Conservation (phyloP, 2,329 filamentous ascomycete genomes). For the Sporothrix brunneoviolacea region DNA sequence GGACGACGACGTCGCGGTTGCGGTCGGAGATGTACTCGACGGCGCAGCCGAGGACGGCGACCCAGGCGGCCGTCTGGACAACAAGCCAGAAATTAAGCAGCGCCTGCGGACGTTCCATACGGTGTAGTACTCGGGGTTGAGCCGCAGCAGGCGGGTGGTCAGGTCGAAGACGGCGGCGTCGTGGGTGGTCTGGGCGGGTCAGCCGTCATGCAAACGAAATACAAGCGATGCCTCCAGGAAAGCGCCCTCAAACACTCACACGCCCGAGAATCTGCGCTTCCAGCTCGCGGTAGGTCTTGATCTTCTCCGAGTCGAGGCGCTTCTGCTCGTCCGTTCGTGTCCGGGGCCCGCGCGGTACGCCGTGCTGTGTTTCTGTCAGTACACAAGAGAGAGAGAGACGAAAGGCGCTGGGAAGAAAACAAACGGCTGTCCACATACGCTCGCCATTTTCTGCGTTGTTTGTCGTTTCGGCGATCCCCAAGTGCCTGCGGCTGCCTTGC, state of each 20-base stretch:
- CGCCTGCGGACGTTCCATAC: slow-evolving; percentile 83
- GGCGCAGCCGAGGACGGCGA: slow-evolving; percentile 49
- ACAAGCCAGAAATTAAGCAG: slow-evolving; percentile 54
- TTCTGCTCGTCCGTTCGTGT: slow-evolving; percentile 62
- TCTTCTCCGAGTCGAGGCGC: slow-evolving; percentile 66
- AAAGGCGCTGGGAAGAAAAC: no score
- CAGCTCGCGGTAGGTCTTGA: slow-evolving; percentile 66
- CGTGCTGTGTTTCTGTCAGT: slow-evolving; percentile 57
- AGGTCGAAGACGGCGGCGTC: slow-evolving; percentile 55
- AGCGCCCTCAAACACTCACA: no score
- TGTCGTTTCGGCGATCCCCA: no score
- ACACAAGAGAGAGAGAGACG: no score
- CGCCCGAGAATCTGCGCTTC: slow-evolving; percentile 62
- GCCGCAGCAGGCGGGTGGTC: slow-evolving; percentile 64
- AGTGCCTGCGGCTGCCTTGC: no score
- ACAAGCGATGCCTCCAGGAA: no score
- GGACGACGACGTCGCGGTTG: slow-evolving; percentile 57
- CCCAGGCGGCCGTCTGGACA: slow-evolving; percentile 46
- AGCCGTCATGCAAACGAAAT: no score
- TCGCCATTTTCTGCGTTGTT: no score
- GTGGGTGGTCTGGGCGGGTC: slow-evolving; percentile 34
- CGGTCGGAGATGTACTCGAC: slow-evolving; percentile 46
- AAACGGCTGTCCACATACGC: slow-evolving; percentile 15
- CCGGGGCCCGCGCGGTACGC: slow-evolving; percentile 63
- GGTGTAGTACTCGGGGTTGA: slow-evolving; percentile 86